These are phyloP conservation scores for Solanum sitiens DNA, from an alignment of 257 asterid genomes.

Conservation along the genomic window DNA sequence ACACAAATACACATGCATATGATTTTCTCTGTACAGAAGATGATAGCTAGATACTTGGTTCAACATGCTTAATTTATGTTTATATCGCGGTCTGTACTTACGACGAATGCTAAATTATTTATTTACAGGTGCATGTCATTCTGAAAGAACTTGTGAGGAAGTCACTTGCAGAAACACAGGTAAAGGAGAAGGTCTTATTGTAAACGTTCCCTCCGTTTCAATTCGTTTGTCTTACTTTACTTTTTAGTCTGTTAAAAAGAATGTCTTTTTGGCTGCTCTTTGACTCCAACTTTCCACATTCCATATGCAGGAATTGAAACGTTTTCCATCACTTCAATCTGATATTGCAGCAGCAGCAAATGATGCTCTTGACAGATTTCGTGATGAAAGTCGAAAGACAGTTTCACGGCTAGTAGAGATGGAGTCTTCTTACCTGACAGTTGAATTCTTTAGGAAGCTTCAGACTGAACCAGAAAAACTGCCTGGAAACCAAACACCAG, in stretches of 20 bases:
- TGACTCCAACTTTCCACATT: neutral
- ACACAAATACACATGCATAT: neutral
- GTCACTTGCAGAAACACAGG: constrained; percentile 84
- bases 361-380: constrained; percentile 87
- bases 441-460: constrained; percentile 84
- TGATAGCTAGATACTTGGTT: neutral
- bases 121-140: constrained; percentile 65
- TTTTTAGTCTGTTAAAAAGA: neutral
- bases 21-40: neutral
- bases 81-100: neutral
- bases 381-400: constrained; percentile 92
- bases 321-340: constrained; percentile 85
- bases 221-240: rapidly evolving
- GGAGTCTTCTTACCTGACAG: constrained; percentile 95
- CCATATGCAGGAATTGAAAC: constrained; percentile 60
- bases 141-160: constrained; percentile 92
- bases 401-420: constrained; percentile 83
- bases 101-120: neutral
- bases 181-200: neutral
- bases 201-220: neutral
- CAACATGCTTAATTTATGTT: neutral
- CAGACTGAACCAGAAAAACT: constrained; percentile 78
- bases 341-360: constrained; percentile 94
- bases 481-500: neutral
- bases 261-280: neutral